Base-by-base conservation (phyloP, 139 green algal species). In the Nannochloris sp. region DNA sequence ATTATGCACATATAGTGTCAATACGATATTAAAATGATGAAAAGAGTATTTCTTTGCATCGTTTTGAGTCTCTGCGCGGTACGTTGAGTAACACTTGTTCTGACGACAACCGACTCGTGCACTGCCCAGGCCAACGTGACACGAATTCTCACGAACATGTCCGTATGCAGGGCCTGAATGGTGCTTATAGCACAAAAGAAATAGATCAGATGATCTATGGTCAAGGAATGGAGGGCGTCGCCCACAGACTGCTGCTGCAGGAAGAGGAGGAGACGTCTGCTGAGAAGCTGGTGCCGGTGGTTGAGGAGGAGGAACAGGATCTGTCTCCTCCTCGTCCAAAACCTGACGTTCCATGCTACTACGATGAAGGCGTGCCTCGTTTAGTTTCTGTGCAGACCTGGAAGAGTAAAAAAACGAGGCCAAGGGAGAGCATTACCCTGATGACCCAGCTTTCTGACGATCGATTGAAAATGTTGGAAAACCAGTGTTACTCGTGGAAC, bases 391-490 rank as follows among this genome's bases (percentile, higher is more conserved):
- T 63, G 21, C 57, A 63, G 11, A 29, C 19, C 11, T 63, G 57
- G 57, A 27, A 23, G n/a, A 63, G 19, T 23, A 63, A 51, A 16
- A 63, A 63, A 27, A 19, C 56, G 21, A 19, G 57, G 23, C 57
- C 57, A 0, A 63, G 57, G 25, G 57, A 63, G 57, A 63, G 57
- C 21, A 63, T 63, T 7, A 63, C 57, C 14, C 57, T 63, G 7
- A 63, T 63, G 57, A 63, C 57, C n/a, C 57, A 63, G 57, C 57
- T 63, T 10, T 63, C 57, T 55, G 57, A 27, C 5, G 57, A 63
- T 25, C 56, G 57, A 29, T 19, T 63, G 6, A 24, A 27, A 19
- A 63, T 63, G 57, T 56, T 63, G 23, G 57, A 63, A 25, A 63
- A 63, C 11, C 57, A 63, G 21, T 63, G 57, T 29, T 23, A 23